phyloP scores from a whole-genome alignment of 495 filamentous ascomycete genomes.

The Clavariopsis aquatica region DNA sequence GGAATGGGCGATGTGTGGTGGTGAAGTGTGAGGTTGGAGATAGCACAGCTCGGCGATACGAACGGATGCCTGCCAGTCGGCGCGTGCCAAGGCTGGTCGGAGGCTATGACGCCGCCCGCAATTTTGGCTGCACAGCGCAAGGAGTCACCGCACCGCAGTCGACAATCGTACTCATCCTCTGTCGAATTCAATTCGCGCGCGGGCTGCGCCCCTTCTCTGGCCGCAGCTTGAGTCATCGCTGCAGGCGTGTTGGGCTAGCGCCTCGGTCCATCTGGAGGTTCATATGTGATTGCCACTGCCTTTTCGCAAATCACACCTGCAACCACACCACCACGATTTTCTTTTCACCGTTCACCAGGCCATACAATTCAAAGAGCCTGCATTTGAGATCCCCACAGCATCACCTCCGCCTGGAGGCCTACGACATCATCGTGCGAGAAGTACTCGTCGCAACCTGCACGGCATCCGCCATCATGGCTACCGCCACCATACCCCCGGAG shows the following conservation, averaged over 20 bases:
- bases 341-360: neutral
- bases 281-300: neutral
- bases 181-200: neutral
- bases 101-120: neutral
- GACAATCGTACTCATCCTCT: neutral
- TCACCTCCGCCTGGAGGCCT: neutral
- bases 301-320: neutral
- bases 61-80: neutral
- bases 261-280: neutral
- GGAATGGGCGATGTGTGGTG: slow-evolving; percentile 9
- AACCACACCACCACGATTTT: neutral
- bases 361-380: neutral
- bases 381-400: neutral
- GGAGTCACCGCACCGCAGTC: neutral
- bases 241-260: slow-evolving; percentile 14
- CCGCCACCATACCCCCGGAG: neutral
- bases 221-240: slow-evolving; percentile 15
- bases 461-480: neutral
- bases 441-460: neutral
- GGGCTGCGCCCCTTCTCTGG: neutral
- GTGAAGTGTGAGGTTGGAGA: neutral
- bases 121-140: neutral
- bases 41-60: neutral
- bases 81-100: neutral
- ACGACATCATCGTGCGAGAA: neutral